Conservation (phyloP, 257 asterid genomes). For the Galeopsis tetrahit region DNA sequence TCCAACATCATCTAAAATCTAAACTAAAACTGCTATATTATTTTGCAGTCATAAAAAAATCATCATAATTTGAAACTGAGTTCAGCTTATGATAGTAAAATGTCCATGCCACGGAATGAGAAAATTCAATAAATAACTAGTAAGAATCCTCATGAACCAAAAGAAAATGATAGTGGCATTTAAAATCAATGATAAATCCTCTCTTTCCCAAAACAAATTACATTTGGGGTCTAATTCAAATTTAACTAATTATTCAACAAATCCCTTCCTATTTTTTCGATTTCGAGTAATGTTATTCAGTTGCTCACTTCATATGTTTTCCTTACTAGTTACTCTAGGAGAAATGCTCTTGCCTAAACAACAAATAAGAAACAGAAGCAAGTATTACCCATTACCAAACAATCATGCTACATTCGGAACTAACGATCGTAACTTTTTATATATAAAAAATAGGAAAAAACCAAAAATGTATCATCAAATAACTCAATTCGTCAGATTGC, state of each 20-base stretch:
- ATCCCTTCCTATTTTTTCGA: background rate
- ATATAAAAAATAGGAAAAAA: background rate
- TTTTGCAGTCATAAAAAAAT: constrained; percentile 3
- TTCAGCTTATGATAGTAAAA: background rate
- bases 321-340: background rate
- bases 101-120: constrained; percentile 8
- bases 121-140: constrained; percentile 8
- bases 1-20: constrained; percentile 6
- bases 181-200: background rate
- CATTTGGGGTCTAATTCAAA: background rate
- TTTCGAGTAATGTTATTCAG: background rate
- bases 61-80: background rate
- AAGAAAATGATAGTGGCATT: background rate
- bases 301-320: background rate
- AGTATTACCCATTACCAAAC: background rate
- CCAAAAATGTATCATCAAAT: background rate
- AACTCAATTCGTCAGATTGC: constrained; percentile 1
- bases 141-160: constrained; percentile 14
- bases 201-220: background rate
- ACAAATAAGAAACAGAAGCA: background rate
- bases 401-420: background rate
- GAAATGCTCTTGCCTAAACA: background rate
- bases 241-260: background rate
- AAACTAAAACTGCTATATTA: background rate
- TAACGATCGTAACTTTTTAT: background rate